Evolutionary conservation across 2,329 filamentous ascomycete genomes (phyloP).

Genomic region (Thelonectria olida): DNA sequence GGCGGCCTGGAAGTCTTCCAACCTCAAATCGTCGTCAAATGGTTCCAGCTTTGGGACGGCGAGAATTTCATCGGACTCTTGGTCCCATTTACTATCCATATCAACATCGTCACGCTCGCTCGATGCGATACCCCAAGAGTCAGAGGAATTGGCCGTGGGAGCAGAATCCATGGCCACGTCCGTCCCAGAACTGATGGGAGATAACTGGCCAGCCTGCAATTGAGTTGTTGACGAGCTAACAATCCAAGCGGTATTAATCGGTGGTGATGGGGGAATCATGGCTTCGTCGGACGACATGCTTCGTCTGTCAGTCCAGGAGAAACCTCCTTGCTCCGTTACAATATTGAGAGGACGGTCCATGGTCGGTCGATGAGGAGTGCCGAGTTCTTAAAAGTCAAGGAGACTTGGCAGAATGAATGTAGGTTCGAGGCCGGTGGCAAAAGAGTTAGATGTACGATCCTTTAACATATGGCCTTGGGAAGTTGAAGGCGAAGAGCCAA

Average conservation of each 20-base stretch:
- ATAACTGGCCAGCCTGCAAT: conserved; percentile 58
- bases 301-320: conserved; percentile 57
- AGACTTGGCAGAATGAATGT: not conserved
- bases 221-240: conserved; percentile 37
- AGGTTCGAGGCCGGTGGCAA: conserved; percentile 23
- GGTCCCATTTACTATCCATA: conserved; percentile 58
- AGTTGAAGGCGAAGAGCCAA: conserved; percentile 33
- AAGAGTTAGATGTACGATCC: conserved; percentile 26
- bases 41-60: conserved; percentile 66
- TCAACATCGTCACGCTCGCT: conserved; percentile 50
- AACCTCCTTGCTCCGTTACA: conserved; percentile 52
- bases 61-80: conserved; percentile 54
- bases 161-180: conserved; percentile 52
- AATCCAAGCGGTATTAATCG: conserved; percentile 44
- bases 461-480: conserved; percentile 29
- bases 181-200: conserved; percentile 62
- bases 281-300: conserved; percentile 54
- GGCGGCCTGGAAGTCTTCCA: conserved; percentile 61
- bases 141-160: conserved; percentile 56
- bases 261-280: conserved; percentile 43
- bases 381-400: not conserved
- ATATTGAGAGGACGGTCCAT: conserved; percentile 58
- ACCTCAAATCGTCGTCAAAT: conserved; percentile 63
- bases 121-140: conserved; percentile 55
- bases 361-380: conserved; percentile 45